Evolutionary conservation across 768 basidiomycete genomes (phyloP).

Genomic region (Lactarius quietus): DNA sequence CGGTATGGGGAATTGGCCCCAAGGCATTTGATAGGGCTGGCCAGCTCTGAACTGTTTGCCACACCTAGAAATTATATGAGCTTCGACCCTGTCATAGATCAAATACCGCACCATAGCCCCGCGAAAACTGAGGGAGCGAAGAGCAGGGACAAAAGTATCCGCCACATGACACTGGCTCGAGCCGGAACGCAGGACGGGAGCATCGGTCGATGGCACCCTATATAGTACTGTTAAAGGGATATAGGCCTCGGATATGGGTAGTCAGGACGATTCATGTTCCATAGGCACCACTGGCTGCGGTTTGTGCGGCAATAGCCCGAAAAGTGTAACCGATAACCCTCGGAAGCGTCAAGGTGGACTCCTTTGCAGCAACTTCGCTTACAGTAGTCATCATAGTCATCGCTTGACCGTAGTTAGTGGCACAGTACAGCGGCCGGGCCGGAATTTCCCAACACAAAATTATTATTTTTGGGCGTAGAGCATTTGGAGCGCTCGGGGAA

Average conservation of each 20-base stretch:
- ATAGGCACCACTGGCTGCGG: neutral
- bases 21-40: slow-evolving; percentile 32
- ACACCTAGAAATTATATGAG: no score
- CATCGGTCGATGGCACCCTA: neutral
- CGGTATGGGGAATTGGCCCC: slow-evolving; percentile 43
- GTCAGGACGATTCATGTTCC: neutral
- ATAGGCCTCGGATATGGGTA: neutral
- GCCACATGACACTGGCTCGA: neutral
- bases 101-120: slow-evolving; percentile 3
- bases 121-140: neutral
- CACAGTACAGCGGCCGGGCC: no score
- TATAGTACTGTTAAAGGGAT: neutral
- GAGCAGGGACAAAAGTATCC: neutral
- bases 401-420: no score
- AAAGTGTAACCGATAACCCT: no score
- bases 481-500: no score
- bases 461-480: no score
- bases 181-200: neutral
- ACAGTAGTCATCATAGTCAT: no score
- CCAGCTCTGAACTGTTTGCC: no score
- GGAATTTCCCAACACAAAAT: no score
- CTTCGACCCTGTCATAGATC: neutral
- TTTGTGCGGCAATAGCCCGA: no score
- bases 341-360: no score
- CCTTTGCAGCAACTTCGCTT: no score